Evolutionary conservation across 2,329 filamentous ascomycete genomes (phyloP).

Genomic region (Cladosporium sphaerospermum): DNA sequence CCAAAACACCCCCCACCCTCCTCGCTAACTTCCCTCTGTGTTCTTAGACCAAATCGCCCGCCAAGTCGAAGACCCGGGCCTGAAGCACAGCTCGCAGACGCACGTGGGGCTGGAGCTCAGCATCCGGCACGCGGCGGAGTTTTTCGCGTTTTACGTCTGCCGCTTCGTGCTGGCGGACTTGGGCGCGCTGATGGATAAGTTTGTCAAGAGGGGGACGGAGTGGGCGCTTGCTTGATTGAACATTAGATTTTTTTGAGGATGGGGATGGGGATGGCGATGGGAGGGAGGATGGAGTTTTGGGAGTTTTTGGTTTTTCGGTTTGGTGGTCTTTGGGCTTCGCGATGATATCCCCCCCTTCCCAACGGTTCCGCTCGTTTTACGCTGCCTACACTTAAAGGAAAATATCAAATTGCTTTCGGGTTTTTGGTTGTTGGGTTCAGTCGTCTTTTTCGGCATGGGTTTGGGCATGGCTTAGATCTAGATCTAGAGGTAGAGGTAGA

Average conservation of each 20-base stretch:
- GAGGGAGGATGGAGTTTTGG: too few species aligned
- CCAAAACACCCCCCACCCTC: background rate
- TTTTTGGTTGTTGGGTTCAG: too few species aligned
- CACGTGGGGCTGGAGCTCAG: slow-evolving; percentile 93
- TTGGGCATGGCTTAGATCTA: too few species aligned
- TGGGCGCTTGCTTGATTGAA: slow-evolving; percentile 63
- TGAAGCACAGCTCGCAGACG: slow-evolving; percentile 85
- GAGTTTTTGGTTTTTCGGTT: background rate
- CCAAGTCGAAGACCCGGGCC: slow-evolving; percentile 89
- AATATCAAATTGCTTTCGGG: too few species aligned
- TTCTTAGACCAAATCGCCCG: slow-evolving; percentile 81
- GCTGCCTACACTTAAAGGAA: too few species aligned
- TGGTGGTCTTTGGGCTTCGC: background rate
- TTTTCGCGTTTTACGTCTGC: slow-evolving; percentile 95
- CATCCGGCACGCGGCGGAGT: slow-evolving; percentile 88
- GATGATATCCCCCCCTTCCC: slow-evolving; percentile 1
- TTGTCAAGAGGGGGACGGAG: slow-evolving; percentile 91
- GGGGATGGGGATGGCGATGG: too few species aligned
- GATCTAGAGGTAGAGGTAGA: too few species aligned
- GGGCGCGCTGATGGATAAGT: slow-evolving; percentile 83
- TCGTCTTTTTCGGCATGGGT: too few species aligned
- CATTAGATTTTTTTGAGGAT: background rate
- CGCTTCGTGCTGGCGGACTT: slow-evolving; percentile 89
- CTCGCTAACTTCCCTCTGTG: background rate
- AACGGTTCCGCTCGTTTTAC: background rate